Base-by-base conservation (phyloP, 148 eudicot species). In the Fagopyrum tataricum region DNA sequence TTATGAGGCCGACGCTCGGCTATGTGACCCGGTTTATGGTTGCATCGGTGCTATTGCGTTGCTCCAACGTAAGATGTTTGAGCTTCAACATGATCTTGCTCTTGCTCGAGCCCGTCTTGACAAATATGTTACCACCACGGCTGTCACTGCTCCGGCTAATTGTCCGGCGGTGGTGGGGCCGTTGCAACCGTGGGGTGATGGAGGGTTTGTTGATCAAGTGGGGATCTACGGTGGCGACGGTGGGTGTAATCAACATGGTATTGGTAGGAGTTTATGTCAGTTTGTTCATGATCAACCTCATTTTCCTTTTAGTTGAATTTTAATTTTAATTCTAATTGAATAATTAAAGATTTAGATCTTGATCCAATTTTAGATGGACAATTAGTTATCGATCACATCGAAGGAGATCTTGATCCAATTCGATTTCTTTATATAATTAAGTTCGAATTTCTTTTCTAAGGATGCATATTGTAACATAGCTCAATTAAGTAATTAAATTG, bases 1-100 rank as follows among this genome's bases (percentile, higher is more conserved):
- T 0, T 92, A 77, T 13, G 97, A 92, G 87, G 97, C 97, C 1
- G 95, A 92, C 83, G 89, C 89, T 3, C 78, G 97, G 48, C 91
- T 92, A 0, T 80, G 70, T 15, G 97, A 92, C 81, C 97, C 97
- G 0, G 87, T 92, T 20, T 88, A 92, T 15, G 97, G 97, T 4
- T 92, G 97, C 82, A 84, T 92, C 66, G 95, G 92, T 0, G 87
- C 90, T 18, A 88, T 92, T 15, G 89, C 88, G 0, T 53, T 88
- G 17, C 49, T 92, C 55, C 95, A 92, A 48, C 77, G 78, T 67
- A 76, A 78, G 76, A 87, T 88, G 88, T 47, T 72, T 4, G 84
- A 87, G 75, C 89, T 91, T 0, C 89, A 89, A n/a, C 89, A 81
- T 37, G 95, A 91, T 73, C 83, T 91, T 2, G 83, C 85, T 56